Conservation (phyloP, 148 eudicot genomes). For the Chenopodium formosanum region DNA sequence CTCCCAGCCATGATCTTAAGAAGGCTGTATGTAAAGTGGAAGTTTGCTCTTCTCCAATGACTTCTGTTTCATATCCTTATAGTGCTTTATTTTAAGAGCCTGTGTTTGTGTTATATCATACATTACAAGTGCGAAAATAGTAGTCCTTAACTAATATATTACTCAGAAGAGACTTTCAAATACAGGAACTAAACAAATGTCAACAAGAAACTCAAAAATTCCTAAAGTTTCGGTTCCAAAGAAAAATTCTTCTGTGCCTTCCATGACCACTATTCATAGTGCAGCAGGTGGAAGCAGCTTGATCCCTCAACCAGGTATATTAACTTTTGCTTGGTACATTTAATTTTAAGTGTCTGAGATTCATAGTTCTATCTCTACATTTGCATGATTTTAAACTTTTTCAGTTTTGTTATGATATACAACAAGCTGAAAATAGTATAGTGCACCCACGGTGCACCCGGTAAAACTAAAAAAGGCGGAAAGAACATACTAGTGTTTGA, state of each 20-base stretch:
- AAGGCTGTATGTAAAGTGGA: constrained; percentile 40
- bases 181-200: constrained; percentile 37
- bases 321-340: not conserved
- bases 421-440: not conserved
- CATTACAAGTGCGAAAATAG: not conserved
- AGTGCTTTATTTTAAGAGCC: not conserved
- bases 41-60: constrained; percentile 23
- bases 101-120: not conserved
- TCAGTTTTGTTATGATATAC: not conserved
- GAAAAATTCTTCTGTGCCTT: constrained; percentile 37
- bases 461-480: no score
- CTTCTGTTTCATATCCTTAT: not conserved
- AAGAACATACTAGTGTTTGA: no score
- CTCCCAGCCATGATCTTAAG: constrained; percentile 22
- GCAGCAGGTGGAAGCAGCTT: constrained; percentile 33
- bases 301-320: constrained; percentile 53
- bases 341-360: not conserved
- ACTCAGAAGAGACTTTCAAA: constrained; percentile 73
- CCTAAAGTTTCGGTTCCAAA: constrained; percentile 52
- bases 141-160: constrained; percentile 49
- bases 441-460: no score
- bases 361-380: constrained; percentile 3
- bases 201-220: constrained; percentile 56
- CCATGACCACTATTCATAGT: constrained; percentile 29
- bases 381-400: constrained; percentile 9